Conservation (phyloP, 1,139 yeast genomes). For the Blastobotrys elegans region DNA sequence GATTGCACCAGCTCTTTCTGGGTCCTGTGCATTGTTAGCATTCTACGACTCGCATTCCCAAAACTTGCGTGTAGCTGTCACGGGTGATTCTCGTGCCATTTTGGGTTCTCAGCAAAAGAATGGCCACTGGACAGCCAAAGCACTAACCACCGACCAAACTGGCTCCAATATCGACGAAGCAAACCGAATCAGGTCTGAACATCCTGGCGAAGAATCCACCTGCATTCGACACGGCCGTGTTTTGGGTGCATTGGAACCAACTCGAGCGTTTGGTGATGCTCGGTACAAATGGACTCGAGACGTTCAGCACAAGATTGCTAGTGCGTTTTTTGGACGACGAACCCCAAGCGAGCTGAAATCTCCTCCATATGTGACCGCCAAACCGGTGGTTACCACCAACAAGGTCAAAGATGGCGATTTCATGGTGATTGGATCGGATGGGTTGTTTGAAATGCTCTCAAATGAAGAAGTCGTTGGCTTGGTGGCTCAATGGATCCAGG, state of each 20-base stretch:
- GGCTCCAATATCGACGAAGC: conserved; percentile 90
- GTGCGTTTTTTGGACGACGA: conserved; percentile 77
- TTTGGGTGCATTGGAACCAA: conserved; percentile 91
- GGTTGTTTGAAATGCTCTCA: conserved; percentile 83
- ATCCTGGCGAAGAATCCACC: conserved; percentile 83
- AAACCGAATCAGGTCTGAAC: conserved; percentile 75
- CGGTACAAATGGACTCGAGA: conserved; percentile 79
- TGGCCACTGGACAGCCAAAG: conserved; percentile 82
- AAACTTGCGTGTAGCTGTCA: conserved; percentile 79
- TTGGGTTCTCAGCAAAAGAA: conserved; percentile 65
- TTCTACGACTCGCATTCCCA: conserved; percentile 76
- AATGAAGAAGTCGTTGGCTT: conserved; percentile 90
- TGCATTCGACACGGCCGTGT: conserved; percentile 79
- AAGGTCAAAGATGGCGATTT: conserved; percentile 74
- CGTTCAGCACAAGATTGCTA: conserved; percentile 67
- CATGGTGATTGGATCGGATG: conserved; percentile 91
- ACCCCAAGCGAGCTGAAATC: conserved; percentile 74
- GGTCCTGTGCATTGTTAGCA: conserved; percentile 87
- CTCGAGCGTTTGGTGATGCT: conserved; percentile 97
- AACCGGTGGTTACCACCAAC: conserved; percentile 85
- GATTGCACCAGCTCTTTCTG: conserved; percentile 90
- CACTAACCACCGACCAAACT: conserved; percentile 87
- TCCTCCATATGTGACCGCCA: conserved; percentile 97
- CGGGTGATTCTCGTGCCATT: conserved; percentile 95
- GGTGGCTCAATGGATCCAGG: conserved; percentile 92